Conservation (phyloP, 306 rosid genomes). For the Glycine tomentella region DNA sequence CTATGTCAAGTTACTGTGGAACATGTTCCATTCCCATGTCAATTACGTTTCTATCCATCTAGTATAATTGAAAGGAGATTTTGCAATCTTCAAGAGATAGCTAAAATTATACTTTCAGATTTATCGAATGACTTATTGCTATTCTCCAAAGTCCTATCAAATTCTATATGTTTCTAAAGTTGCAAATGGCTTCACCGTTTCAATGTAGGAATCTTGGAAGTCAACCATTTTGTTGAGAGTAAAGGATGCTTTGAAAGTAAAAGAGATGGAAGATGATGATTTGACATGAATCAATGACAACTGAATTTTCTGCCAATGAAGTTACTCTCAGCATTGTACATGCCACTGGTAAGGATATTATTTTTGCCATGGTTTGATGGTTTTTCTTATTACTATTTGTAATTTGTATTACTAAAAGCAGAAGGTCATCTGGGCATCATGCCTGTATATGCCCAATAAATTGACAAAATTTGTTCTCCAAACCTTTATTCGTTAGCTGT, state of each 20-base stretch:
- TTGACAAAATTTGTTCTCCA: constrained; percentile 4
- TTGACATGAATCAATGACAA: constrained; percentile 52
- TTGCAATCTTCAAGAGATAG: constrained; percentile 24
- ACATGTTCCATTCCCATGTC: constrained; percentile 3
- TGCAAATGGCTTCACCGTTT: constrained; percentile 19
- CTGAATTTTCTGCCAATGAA: constrained; percentile 34
- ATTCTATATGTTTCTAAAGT: constrained; percentile 30
- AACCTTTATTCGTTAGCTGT: neutral
- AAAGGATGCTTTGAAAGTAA: constrained; percentile 54
- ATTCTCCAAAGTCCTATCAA: constrained; percentile 1
- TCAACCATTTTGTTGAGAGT: constrained; percentile 51
- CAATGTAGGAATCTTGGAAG: constrained; percentile 64
- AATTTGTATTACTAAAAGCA: neutral
- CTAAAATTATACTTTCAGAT: constrained; percentile 30
- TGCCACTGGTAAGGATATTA: neutral
- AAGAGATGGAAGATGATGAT: constrained; percentile 65
- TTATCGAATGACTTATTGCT: constrained; percentile 18
- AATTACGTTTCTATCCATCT: neutral
- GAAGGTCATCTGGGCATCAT: neutral
- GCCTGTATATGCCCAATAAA: neutral
- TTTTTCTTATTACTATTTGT: neutral
- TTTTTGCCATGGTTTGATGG: constrained; percentile 14
- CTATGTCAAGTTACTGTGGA: neutral
- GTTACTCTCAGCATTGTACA: constrained; percentile 24
- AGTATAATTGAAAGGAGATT: constrained; percentile 9